phyloP scores from a whole-genome alignment of 169 alveolate species.

The Eimeria acervulina region DNA sequence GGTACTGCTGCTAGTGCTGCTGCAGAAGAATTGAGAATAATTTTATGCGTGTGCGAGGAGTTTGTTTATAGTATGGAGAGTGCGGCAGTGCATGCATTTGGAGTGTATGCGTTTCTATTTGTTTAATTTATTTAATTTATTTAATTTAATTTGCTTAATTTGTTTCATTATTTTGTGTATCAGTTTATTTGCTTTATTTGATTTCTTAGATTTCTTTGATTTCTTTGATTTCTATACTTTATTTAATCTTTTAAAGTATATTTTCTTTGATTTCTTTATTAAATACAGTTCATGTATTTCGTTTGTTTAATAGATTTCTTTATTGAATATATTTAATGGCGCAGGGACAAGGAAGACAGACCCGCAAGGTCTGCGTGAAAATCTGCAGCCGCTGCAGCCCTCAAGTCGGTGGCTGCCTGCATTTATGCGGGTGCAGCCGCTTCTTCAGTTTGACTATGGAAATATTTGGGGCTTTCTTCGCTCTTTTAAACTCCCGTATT shows the following conservation, averaged over 20 bases:
- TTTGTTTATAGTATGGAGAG: no score
- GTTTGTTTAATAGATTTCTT: background rate
- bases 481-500: constrained; percentile 44
- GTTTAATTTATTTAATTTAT: background rate
- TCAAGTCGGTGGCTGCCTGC: constrained; percentile 72
- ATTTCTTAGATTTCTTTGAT: no score
- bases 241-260: no score
- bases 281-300: no score
- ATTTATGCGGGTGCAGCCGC: constrained; percentile 80
- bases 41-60: no score
- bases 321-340: background rate
- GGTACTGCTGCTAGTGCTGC: background rate
- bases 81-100: background rate
- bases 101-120: background rate
- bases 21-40: no score
- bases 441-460: constrained; percentile 47
- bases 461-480: constrained; percentile 65
- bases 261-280: no score
- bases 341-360: constrained; percentile 78
- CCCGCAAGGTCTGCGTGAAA: constrained; percentile 17
- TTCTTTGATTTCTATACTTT: no score
- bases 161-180: no score
- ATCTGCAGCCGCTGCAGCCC: constrained; percentile 16
- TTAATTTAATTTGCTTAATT: no score
- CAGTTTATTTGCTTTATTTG: no score